Evolutionary conservation across 768 basidiomycete genomes (phyloP), one percentile per base, ranked within the genome.

Genomic region (Tephrocybe sp.): DNA sequence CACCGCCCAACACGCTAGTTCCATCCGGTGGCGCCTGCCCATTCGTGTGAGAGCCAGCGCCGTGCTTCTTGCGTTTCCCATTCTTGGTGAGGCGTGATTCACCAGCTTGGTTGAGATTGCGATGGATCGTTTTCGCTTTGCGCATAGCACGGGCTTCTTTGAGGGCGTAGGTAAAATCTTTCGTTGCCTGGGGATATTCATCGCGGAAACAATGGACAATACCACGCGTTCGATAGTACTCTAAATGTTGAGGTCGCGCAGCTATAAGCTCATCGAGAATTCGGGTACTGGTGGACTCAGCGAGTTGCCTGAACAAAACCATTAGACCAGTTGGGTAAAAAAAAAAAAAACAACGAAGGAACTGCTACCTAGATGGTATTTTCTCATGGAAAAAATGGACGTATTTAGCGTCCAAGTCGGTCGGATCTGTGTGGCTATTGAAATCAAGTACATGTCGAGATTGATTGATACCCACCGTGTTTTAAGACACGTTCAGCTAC

Each of bases 361-460:
- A 38, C 28, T 19, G 28, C 34, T 53, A 93, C 91, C 92, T 78
- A 47, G 92, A 94, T 18, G 92, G 92, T 56, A 95, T 95, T 70
- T 92, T 94, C 63, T 95, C 92, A 58, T 95, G 92, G 69, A 95
- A 95, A 64, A 95, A 95, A 60, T 93, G 87, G 2, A 95, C 91
- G 63, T 94, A 93, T 73, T 78, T 82, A 11, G 92, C 91, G 58
- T 93, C 89, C 8, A 77, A 57, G 56, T 93, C 87, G 54, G 76
- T 71, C 0, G 89, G 88, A 63, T 93, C 92, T 91, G 51, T 12
- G 45, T 25, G 16, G 40, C 5, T 13, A 28, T 37, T 19, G 21
- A 35, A 16, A 47, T 42, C 21, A 22, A 39, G 47, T 38, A 18
- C 42, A 34, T 1, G 18, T 6, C 9, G 22, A 36, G 32, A 34